Conservation (phyloP, 2,329 filamentous ascomycete genomes). For the Cladobotryum mycophilum region DNA sequence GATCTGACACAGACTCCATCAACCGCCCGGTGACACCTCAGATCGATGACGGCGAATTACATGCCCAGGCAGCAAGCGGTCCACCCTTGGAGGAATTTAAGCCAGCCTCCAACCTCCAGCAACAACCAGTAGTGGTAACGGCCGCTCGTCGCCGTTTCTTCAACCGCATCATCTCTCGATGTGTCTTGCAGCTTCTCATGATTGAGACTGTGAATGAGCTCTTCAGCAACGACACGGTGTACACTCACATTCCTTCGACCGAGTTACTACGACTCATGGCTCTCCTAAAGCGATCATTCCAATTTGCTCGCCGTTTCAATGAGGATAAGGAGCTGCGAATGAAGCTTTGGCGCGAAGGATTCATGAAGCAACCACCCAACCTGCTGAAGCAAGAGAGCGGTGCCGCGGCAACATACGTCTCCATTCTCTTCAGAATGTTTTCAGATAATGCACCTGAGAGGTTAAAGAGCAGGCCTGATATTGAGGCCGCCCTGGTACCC, state of each 20-base stretch:
- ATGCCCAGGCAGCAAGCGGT: conserved; percentile 28
- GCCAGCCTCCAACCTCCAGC: conserved; percentile 67
- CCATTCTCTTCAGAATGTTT: conserved; percentile 96
- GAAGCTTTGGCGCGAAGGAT: conserved; percentile 91
- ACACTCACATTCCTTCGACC: conserved; percentile 81
- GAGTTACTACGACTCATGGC: conserved; percentile 91
- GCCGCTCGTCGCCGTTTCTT: conserved; percentile 91
- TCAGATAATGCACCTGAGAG: conserved; percentile 81
- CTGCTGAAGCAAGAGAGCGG: conserved; percentile 94
- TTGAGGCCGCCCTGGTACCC: conserved; percentile 86
- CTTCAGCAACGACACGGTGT: conserved; percentile 95
- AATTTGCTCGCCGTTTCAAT: conserved; percentile 97
- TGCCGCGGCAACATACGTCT: conserved; percentile 88
- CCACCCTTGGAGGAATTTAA: conserved; percentile 77
- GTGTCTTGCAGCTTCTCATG: conserved; percentile 95
- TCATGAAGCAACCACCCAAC: conserved; percentile 99
- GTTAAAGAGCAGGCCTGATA: conserved; percentile 69
- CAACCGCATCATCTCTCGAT: conserved; percentile 98
- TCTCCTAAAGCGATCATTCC: conserved; percentile 89
- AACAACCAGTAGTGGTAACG: conserved; percentile 87
- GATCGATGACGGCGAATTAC: conserved; percentile 29
- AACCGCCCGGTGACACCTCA: conserved; percentile 21
- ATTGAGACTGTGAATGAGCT: conserved; percentile 99
- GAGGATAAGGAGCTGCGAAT: conserved; percentile 93
- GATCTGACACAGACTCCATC: conserved; percentile 28